Evolutionary conservation across 208 protist species (phyloP).

Genomic region (Phytomonas sp.): DNA sequence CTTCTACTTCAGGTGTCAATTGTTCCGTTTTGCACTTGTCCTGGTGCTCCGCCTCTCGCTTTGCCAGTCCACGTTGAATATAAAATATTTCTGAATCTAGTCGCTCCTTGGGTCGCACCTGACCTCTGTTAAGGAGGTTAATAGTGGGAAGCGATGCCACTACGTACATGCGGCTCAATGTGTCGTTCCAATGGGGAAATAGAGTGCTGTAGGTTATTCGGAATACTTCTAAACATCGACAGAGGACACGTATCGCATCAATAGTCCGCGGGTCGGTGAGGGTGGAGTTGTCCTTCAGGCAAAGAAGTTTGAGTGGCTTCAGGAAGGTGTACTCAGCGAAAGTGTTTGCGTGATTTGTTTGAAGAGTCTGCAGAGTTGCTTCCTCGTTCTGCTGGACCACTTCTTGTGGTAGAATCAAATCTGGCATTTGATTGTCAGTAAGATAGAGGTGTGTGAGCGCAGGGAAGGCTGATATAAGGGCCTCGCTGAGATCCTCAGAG

Average conservation of each 20-base stretch:
- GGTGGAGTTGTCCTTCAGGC: constrained; percentile 65
- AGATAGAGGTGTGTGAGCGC: constrained; percentile 55
- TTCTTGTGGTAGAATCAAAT: constrained; percentile 20
- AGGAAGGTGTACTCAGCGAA: constrained; percentile 31
- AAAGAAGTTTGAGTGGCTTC: constrained; percentile 41
- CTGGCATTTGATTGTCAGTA: constrained; percentile 52
- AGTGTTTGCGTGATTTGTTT: neutral
- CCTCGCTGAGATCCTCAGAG: constrained; percentile 19
- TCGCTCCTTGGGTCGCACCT: constrained; percentile 74
- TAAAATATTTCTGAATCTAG: constrained; percentile 84
- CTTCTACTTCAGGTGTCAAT: neutral
- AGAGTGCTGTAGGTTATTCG: constrained; percentile 71
- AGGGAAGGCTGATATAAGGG: constrained; percentile 44
- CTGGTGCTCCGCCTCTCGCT: constrained; percentile 18
- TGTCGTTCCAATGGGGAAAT: constrained; percentile 73
- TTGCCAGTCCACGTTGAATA: constrained; percentile 67
- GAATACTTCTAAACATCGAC: constrained; percentile 46
- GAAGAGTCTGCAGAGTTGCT: neutral
- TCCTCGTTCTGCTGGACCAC: constrained; percentile 13
- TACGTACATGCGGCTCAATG: constrained; percentile 78
- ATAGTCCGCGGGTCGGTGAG: constrained; percentile 38
- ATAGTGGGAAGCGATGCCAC: constrained; percentile 75
- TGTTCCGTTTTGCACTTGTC: neutral
- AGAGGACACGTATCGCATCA: constrained; percentile 56
- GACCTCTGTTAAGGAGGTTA: constrained; percentile 62